Percentiles rank a stretch among this genome's conserved stretches.
Conservation (phyloP, 257 asterid species). For the Solanum piurae region DNA sequence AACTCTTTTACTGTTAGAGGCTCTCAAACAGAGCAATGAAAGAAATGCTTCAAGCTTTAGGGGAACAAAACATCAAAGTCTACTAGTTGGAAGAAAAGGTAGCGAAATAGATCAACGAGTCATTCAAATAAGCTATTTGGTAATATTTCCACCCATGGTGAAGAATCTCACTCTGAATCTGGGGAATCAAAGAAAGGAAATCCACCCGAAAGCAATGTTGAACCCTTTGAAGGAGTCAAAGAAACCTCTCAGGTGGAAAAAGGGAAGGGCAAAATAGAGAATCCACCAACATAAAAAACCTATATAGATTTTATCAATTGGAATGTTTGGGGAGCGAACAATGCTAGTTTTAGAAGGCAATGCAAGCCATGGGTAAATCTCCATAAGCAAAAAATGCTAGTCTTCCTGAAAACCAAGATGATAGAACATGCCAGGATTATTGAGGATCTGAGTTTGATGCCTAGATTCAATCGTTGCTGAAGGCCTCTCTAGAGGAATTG, state of each 20-base stretch:
- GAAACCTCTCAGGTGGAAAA: background rate
- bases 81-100: background rate
- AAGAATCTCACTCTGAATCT: background rate
- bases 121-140: background rate
- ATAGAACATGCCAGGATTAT: background rate
- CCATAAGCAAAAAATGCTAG: background rate
- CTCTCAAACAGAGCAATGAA: background rate
- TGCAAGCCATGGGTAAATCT: background rate
- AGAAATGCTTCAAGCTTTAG: background rate
- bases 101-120: background rate
- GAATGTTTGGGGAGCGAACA: background rate
- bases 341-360: background rate
- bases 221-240: background rate
- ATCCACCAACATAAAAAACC: background rate
- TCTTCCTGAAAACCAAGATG: background rate
- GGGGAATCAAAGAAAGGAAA: background rate
- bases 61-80: background rate
- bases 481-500: background rate
- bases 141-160: background rate
- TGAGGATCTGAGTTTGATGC: background rate
- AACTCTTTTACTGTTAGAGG: background rate
- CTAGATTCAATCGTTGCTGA: background rate
- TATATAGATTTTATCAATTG: background rate
- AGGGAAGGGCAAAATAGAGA: background rate
- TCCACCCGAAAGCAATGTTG: background rate